These are phyloP conservation scores for Beauveria sp. DNA, from an alignment of 2,329 filamentous ascomycete genomes.

Conservation along the genomic window DNA sequence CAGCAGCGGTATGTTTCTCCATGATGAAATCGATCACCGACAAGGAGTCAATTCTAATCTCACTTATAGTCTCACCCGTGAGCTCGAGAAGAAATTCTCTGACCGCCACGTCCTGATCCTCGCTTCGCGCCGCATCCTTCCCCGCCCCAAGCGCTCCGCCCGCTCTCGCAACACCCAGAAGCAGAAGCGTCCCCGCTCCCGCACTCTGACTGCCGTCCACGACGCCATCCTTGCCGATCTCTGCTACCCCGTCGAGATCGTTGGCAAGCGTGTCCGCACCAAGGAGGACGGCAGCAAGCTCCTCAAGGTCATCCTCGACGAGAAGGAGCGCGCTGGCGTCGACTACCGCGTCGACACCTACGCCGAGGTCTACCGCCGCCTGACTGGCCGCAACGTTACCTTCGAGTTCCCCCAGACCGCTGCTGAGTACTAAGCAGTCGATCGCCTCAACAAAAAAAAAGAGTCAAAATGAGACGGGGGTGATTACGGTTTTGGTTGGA, in stretches of 20 bases:
- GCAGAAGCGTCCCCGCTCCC: conserved; percentile 97
- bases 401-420: conserved; percentile 95
- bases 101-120: conserved; percentile 99
- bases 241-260: conserved; percentile 99
- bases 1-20: conserved; percentile 77
- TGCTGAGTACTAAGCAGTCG: conserved; percentile 66
- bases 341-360: conserved; percentile 99
- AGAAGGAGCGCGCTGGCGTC: conserved; percentile 99
- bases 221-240: conserved; percentile 96
- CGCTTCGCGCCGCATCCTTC: conserved; percentile 96
- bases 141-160: conserved; percentile 96
- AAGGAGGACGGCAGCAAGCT: conserved; percentile 98
- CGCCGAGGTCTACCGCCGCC: conserved; percentile 96
- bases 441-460: neutral
- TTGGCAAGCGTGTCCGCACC: conserved; percentile 97
- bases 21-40: neutral
- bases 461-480: conserved; percentile 15
- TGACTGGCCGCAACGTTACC: conserved; percentile 92
- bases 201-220: conserved; percentile 97
- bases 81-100: conserved; percentile 99
- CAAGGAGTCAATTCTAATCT: conserved; percentile 17
- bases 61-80: conserved; percentile 82
- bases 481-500: conserved; percentile 20
- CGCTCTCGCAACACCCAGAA: conserved; percentile 93
- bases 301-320: conserved; percentile 97